Base-by-base conservation (phyloP, 495 filamentous ascomycete genomes). In the Aspergillus bridgeri region DNA sequence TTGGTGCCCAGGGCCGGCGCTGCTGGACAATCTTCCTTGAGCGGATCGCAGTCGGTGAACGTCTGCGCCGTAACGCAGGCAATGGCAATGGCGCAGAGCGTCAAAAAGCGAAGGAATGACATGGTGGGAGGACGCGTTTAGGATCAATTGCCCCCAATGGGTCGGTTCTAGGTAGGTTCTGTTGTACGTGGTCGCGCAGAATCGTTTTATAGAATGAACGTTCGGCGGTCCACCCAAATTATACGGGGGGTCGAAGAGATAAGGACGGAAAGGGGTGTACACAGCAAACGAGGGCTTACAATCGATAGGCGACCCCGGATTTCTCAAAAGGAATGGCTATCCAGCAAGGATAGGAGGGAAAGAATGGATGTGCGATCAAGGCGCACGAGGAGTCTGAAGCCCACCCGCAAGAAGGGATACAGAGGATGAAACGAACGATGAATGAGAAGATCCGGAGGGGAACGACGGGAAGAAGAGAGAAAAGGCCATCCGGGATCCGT, bases 1-100 rank as follows among this genome's bases (percentile, higher is more conserved):
- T 75, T 73, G 25, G 82, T 84, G 57, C 83, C 81, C n/a, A 95
- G 75, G 45, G 87, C 90, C 3, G 83, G 78, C 67, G 92, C 79
- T 13, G 84, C 61, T 3, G 88, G 83, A 65, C 90, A 93, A 3
- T 78, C 76, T 51, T 72, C 71, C 54, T 90, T 80, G 54, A 76
- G 42, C 79, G 90, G 71, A 62, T 90, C 80, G 78, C 90, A 95
- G 22, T 73, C 64, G 13, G 88, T 89, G 47, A 61, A 83, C 27
- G 73, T 75, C 53, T 77, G 74, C 15, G 74, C 74, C 24, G 57
- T 50, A 42, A 69, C 71, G 45, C 62, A 63, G 51, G 55, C 51
- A 50, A 69, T 58, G 33, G 33, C 9, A 49, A 69, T 54, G 56
- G 68, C 65, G 50, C 70, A 45, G 15, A 70, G 56, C 60, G 65